Evolutionary conservation across 208 protist genomes (phyloP).

Genomic region (Crithidia sp.): DNA sequence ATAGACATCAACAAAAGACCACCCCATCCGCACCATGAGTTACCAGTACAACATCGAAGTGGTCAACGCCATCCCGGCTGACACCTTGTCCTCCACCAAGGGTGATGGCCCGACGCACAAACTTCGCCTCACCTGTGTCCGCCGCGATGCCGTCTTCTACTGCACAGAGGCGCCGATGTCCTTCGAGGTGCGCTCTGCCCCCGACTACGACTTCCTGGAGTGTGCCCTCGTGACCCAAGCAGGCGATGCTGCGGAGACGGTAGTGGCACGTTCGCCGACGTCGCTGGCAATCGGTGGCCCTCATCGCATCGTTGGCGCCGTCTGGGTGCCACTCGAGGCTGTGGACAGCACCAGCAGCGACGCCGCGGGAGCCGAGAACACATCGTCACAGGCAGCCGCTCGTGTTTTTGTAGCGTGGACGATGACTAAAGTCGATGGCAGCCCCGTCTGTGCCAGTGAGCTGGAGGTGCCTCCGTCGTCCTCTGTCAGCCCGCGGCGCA

Average conservation of each 20-base stretch:
- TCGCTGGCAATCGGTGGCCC: constrained; percentile 25
- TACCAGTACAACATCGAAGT: constrained; percentile 42
- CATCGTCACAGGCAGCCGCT: neutral
- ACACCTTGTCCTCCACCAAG: neutral
- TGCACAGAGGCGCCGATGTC: constrained; percentile 12
- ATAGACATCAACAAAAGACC: too few relatives aligned
- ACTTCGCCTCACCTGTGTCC: constrained; percentile 20
- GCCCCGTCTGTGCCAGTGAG: neutral
- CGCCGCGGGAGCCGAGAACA: neutral
- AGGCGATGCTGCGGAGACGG: neutral
- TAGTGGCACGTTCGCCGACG: constrained; percentile 1
- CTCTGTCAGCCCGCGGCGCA: constrained; percentile 1
- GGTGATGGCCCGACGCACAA: neutral
- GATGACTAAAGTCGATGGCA: constrained; percentile 23
- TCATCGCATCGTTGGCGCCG: constrained; percentile 26
- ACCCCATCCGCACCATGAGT: neutral
- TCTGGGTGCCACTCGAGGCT: constrained; percentile 25
- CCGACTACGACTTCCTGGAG: constrained; percentile 18
- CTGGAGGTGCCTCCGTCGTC: constrained; percentile 7
- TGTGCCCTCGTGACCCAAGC: constrained; percentile 3
- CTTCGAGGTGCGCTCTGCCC: constrained; percentile 34
- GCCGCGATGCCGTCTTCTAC: constrained; percentile 25
- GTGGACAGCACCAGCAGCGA: neutral
- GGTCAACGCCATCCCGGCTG: constrained; percentile 24
- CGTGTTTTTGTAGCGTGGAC: constrained; percentile 32